phyloP scores from a whole-genome alignment of 257 asterid species.

The Solanum sparsipilum region DNA sequence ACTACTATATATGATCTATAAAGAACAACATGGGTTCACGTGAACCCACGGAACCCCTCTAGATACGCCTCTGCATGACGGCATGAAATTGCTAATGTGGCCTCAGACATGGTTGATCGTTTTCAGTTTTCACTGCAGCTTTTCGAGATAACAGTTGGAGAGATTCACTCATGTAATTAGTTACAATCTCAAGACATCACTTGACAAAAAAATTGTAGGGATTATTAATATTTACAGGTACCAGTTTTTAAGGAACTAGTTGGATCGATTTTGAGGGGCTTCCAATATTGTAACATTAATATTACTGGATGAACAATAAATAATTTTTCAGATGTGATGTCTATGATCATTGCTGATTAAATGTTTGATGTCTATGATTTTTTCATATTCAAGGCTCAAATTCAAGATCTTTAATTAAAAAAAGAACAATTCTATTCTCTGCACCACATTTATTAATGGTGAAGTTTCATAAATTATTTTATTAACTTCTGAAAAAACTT shows the following conservation, averaged over 20 bases:
- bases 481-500: not conserved
- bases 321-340: not conserved
- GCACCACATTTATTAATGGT: not conserved
- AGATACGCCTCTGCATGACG: not conserved
- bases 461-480: not conserved
- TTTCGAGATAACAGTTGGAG: not conserved
- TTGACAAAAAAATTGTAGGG: not conserved
- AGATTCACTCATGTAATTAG: not conserved
- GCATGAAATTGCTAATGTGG: not conserved
- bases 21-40: no score
- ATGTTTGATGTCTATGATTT: no score
- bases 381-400: not conserved
- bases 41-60: no score
- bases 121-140: not conserved
- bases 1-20: no score
- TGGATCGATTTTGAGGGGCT: not conserved
- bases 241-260: not conserved
- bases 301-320: not conserved
- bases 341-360: not conserved
- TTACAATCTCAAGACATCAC: not conserved
- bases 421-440: no score
- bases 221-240: not conserved
- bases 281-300: slow-evolving; percentile 11
- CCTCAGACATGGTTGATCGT: not conserved
- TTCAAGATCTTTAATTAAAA: no score